These are phyloP conservation scores for Plasmodium sp. DNA, from an alignment of 169 alveolate species.

Conservation along the genomic window DNA sequence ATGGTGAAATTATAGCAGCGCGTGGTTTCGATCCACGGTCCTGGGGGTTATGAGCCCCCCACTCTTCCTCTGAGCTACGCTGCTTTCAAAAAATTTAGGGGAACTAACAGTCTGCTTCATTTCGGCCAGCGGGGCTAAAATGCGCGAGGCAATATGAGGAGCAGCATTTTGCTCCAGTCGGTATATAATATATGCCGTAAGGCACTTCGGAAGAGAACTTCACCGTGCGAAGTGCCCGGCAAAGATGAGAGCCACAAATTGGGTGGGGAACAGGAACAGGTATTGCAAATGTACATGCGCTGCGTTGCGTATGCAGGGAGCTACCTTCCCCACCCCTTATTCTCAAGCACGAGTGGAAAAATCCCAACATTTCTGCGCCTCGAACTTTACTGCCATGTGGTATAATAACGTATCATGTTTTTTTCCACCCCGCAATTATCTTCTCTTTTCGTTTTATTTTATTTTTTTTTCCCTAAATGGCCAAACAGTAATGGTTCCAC, in stretches of 20 bases:
- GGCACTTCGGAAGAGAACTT: not conserved
- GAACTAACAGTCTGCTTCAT: not conserved
- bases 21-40: constrained; percentile 96
- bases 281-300: not conserved
- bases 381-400: not conserved
- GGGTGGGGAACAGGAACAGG: not conserved
- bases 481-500: not conserved
- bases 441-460: not conserved
- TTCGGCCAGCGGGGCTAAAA: not conserved
- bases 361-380: not conserved
- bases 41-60: constrained; percentile 97
- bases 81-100: constrained; percentile 79
- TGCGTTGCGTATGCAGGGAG: not conserved
- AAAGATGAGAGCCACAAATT: not conserved
- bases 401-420: not conserved
- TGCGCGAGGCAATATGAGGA: not conserved
- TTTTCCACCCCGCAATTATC: not conserved
- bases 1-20: constrained; percentile 86
- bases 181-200: not conserved
- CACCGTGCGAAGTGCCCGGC: not conserved
- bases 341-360: not conserved
- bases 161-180: not conserved
- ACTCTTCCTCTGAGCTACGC: constrained; percentile 96
- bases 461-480: not conserved
- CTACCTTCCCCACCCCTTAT: not conserved